phyloP scores from a whole-genome alignment of 768 basidiomycete genomes.

The Leccinum truebloodii region DNA sequence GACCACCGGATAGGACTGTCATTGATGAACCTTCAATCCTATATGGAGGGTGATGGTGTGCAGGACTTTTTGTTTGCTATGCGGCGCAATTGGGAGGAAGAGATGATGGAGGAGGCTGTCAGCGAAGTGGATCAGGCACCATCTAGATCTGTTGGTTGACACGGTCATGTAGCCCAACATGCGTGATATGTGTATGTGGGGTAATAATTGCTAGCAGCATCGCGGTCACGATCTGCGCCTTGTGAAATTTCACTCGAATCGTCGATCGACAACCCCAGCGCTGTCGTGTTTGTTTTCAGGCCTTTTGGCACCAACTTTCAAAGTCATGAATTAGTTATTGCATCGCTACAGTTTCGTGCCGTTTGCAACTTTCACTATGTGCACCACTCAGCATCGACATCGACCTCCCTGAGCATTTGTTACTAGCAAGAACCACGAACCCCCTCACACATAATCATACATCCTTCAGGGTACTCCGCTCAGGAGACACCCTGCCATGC shows the following conservation, averaged over 20 bases:
- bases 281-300: no score
- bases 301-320: no score
- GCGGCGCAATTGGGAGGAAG: constrained; percentile 54
- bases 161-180: neutral
- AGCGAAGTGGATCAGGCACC: constrained; percentile 14
- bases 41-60: constrained; percentile 68
- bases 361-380: neutral
- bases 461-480: neutral
- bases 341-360: neutral
- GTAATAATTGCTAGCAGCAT: neutral
- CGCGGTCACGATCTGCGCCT: neutral
- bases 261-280: no score
- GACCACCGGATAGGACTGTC: constrained; percentile 88
- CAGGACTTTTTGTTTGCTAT: constrained; percentile 59
- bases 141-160: neutral
- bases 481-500: constrained; percentile 46
- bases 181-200: neutral
- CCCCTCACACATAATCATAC: neutral
- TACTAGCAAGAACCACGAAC: neutral
- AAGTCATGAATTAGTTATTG: neutral
- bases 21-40: constrained; percentile 60
- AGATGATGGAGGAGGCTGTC: constrained; percentile 55
- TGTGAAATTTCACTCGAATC: neutral
- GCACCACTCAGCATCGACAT: neutral
- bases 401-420: neutral